Base-by-base conservation (phyloP, 495 filamentous ascomycete species). In the Pyrenopolyporus hunteri region DNA sequence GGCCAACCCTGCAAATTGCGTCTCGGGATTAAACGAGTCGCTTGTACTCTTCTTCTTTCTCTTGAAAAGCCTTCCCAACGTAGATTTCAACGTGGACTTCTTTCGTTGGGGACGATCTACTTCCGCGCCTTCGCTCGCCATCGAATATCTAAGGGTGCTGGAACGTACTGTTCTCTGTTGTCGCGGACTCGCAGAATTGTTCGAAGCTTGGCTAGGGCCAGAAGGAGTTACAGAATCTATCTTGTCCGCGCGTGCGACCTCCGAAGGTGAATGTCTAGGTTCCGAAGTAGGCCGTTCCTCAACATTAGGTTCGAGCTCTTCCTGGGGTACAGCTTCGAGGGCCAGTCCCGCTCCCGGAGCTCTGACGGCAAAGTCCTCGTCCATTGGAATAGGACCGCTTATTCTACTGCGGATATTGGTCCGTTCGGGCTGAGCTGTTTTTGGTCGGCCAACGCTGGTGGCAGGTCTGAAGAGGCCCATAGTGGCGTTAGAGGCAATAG, bases 351-450 rank as follows among this genome's bases (percentile, higher is more conserved):
- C 58, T 1, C 73, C 76, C 1, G 71, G 72, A 9, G 68, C 73
- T 29, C 77, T 71, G 8, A 78, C 78, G 0, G 80, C 74, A 54
- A 83, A 80, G 33, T 82, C 81, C 29, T 81, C 78, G 48, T 81
- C 77, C 20, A 81, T 78, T 16, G 78, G 76, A 28, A 82, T 81
- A 60, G 82, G 82, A 16, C 71, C 75, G 13, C 79, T 82, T 33
- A 83, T 83, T 67, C 77, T 81, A 25, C 79, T 79, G 33, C 80
- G 75, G 42, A 83, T 75, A 8, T 68, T 68, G 25, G 59, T 64
- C 46, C 58, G 68, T 16, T 72, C 73, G 33, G 60, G 65, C 31
- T 69, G 64, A 42, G 51, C 74, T 20, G 75, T 55, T 68, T 76
- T 78, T 67, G 69, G 66, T 53, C 75, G 75, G 68, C 70, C 71